Conservation (phyloP, 768 basidiomycete genomes). For the Candolleomyces aberdarensis region DNA sequence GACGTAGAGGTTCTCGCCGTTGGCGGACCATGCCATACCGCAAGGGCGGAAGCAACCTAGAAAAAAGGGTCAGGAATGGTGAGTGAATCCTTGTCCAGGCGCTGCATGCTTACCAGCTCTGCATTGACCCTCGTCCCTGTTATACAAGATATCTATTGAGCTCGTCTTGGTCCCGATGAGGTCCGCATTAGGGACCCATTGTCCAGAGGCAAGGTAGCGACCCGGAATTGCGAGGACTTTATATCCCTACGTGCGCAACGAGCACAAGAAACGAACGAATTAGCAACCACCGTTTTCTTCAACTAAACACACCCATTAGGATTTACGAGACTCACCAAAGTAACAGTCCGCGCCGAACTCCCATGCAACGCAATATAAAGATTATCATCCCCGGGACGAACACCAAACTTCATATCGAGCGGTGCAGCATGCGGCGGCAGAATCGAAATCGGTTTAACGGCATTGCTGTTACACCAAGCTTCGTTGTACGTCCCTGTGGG, state of each 20-base stretch:
- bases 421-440: conserved; percentile 6
- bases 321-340: background rate
- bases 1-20: conserved; percentile 5
- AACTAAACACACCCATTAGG: background rate
- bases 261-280: background rate
- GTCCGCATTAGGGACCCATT: background rate
- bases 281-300: too few species aligned
- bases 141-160: background rate
- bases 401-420: conserved; percentile 10
- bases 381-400: conserved; percentile 1
- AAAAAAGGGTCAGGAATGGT: background rate
- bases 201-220: background rate
- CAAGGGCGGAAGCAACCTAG: conserved; percentile 1
- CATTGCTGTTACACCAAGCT: background rate
- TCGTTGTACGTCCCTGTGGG: conserved; percentile 1
- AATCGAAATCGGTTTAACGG: background rate
- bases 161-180: background rate
- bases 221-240: conserved; percentile 1
- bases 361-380: conserved; percentile 13
- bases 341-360: conserved; percentile 5
- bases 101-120: too few species aligned
- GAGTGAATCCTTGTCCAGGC: too few species aligned
- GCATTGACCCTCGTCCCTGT: background rate
- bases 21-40: background rate
- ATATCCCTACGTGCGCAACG: background rate